Evolutionary conservation across 2,329 filamentous ascomycete species (phyloP), one percentile per base, ranked within the genome.

Genomic region (Berkeleyomyces rouxiae): DNA sequence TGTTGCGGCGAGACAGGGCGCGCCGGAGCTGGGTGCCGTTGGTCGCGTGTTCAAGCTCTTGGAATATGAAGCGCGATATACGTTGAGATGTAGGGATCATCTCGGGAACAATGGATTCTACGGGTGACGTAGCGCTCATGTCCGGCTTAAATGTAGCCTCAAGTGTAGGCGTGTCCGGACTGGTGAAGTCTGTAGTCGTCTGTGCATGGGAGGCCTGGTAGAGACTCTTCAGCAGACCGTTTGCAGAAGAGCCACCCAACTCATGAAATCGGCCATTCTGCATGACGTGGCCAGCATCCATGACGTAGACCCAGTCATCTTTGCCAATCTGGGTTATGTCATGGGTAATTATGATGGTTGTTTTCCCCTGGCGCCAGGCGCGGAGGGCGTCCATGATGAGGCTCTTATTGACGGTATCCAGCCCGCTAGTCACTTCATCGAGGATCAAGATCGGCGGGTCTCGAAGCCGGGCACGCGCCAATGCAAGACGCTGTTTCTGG

Each of bases 311-410:
- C 66, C 86, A 91, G 66, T 97, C 90, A 0, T 83, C 71, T 0
- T 82, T 74, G 3, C 74, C 71, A 7, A 97, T 92, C 67, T 92
- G 87, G 0, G 82, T 80, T 40, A 93, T 80, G 66, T 97, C 90
- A 69, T 97, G 92, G 0, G 93, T 96, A 68, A 97, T 92, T 67
- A 97, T 83, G 60, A 97, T 88, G 0, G 92, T 97, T 0, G 91
- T 96, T 70, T 88, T 93, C 0, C 81, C 85, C 43, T 74, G 76
- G 31, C 93, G 80, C 92, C 90, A 96, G 23, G 79, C 70, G 6
- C 89, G 79, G 61, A 96, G 85, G 0, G 84, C 82, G 49, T 87
- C 81, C 78, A 95, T 85, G 44, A 96, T 80, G 10, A 84, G 72
- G 0, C 74, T 74, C 65, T 85, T 81, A 63, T 81, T 91, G 11